Evolutionary conservation across 495 filamentous ascomycete genomes (phyloP), one percentile per base, ranked within the genome.

Genomic region (Daldinia vernicosa): DNA sequence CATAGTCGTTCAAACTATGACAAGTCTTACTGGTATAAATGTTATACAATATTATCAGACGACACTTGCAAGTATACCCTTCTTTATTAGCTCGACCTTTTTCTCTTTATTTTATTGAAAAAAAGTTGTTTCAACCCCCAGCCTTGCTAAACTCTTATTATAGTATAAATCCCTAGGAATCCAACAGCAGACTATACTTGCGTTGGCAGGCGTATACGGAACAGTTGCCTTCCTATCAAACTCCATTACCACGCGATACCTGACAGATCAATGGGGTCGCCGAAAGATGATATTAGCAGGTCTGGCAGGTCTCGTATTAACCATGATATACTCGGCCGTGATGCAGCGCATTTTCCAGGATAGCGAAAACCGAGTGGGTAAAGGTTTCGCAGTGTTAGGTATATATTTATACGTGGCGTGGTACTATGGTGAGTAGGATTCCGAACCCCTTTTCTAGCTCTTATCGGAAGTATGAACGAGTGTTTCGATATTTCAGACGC

Each of bases 241-340:
- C 65, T 74, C 67, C 28, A 64, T 88, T 27, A 86, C 87, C 1
- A 88, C 85, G 0, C 81, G 77, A 56, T 87, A 75, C 51, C 74
- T 89, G 37, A 86, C 86, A 6, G 87, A 89, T 70, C 84, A 86
- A 75, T 89, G 86, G 86, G 87, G 87, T 55, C 84, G 87, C 55
- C 83, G 87, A 56, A 88, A 88, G 43, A 88, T 89, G 86, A 74
- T 89, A 3, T 75, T 88, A 30, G 59, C 84, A 22, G 87, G 87
- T 35, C 66, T 87, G 6, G 67, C 70, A 4, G 84, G 84, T 0
- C 81, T 89, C 47, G 75, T 87, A 26, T 26, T 87, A 24, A 80
- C 87, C 51, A 85, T 88, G 71, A 88, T 88, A 74, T 89, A 89
- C 64, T 79, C 86, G 1, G 85, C 87, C 0, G 80, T 89, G 61